Conservation (phyloP, 495 filamentous ascomycete species). For the Schizothecium vesticola region DNA sequence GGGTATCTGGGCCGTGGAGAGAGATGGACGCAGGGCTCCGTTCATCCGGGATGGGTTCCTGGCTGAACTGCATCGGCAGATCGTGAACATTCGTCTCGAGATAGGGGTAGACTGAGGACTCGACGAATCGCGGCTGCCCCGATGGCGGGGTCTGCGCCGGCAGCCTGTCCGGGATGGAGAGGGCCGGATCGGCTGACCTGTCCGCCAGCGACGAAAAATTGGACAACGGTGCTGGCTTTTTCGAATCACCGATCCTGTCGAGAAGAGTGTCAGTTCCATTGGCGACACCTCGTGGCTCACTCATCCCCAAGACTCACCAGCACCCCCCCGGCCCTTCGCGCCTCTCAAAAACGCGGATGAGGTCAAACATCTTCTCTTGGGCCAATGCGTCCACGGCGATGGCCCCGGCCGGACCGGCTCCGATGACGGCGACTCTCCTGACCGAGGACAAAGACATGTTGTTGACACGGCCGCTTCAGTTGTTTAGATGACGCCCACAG, state of each 20-base stretch:
- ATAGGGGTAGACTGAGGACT: conserved; percentile 42
- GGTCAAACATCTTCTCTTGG: conserved; percentile 51
- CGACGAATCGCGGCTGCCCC: conserved; percentile 44
- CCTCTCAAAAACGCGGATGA: conserved; percentile 55
- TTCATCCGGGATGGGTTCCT: conserved; percentile 36
- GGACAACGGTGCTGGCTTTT: conserved; percentile 27
- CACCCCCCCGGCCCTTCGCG: conserved; percentile 53
- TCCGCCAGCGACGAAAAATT: conserved; percentile 39
- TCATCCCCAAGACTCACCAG: conserved; percentile 37
- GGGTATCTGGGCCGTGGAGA: conserved; percentile 28
- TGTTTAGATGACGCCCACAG: background rate
- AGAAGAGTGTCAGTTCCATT: conserved; percentile 3
- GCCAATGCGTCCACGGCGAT: conserved; percentile 54
- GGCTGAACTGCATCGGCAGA: conserved; percentile 34
- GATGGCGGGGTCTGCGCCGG: conserved; percentile 42
- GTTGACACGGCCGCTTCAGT: background rate
- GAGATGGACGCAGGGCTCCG: conserved; percentile 22
- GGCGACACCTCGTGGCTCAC: background rate
- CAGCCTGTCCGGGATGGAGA: conserved; percentile 41
- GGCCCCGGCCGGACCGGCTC: conserved; percentile 53
- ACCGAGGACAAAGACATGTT: conserved; percentile 8
- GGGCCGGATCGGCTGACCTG: conserved; percentile 45
- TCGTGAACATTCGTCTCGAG: conserved; percentile 41
- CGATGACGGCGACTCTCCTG: conserved; percentile 55
- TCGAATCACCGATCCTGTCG: conserved; percentile 41